phyloP scores from a whole-genome alignment of 148 eudicot species.

The Rhododendron williamsianum region DNA sequence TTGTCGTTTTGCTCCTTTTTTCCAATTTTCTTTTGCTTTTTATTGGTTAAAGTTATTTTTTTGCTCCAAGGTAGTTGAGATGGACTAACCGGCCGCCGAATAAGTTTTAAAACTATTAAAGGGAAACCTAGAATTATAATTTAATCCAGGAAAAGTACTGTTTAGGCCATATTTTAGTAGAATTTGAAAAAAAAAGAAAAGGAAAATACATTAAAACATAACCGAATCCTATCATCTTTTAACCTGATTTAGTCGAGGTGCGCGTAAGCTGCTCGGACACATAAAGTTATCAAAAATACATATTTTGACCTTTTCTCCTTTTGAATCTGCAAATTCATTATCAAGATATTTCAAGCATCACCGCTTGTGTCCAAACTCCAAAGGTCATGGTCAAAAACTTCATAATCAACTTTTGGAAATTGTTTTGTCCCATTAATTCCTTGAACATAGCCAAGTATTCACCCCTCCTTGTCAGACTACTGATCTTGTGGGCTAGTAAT shows the following conservation, averaged over 20 bases:
- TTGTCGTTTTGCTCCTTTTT: neutral
- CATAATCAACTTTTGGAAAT: neutral
- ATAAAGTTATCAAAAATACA: neutral
- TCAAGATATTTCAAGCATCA: neutral
- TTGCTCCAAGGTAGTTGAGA: neutral
- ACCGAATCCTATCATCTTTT: neutral
- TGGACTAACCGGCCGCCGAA: neutral
- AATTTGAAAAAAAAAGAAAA: neutral
- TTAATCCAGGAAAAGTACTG: neutral
- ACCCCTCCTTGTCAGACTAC: neutral
- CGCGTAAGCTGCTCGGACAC: neutral
- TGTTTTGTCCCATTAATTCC: neutral
- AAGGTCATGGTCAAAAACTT: slow-evolving; percentile 1
- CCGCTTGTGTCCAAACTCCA: neutral
- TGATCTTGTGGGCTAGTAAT: neutral
- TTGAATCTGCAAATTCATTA: neutral
- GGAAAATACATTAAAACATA: neutral
- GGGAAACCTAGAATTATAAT: neutral
- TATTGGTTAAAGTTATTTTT: neutral
- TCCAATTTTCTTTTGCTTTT: neutral
- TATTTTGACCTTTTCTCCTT: neutral
- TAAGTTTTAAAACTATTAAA: neutral
- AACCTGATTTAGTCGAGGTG: neutral
- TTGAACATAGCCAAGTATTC: neutral
- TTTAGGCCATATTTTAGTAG: neutral